Base-by-base conservation (phyloP, 306 rosid species). In the Rosa rugosa region DNA sequence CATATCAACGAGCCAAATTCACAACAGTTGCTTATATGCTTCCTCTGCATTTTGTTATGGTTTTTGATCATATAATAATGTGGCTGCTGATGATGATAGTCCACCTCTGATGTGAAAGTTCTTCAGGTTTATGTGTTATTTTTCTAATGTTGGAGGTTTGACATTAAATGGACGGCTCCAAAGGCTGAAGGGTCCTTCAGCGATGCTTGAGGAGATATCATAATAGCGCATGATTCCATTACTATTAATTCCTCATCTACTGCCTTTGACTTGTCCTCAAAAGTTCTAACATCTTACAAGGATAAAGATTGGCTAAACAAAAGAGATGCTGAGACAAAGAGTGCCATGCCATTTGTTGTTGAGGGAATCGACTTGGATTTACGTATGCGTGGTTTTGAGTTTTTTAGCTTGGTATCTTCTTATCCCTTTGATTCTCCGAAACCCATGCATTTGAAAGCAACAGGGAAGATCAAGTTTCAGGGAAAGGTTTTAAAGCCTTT, bases 161-260 rank as follows among this genome's bases (percentile, higher is more conserved):
- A 95, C 84, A 83, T 95, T 78, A 90, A 88, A 81, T 95, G 99
- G 99, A 90, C 82, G 69, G 99, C 98, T 62, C 90, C 91, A 71
- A 83, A 81, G 72, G 96, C 96, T 9, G 98, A 91, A 84, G 98
- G 98, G 71, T 88, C 99, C 60, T 90, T 95, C 18, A 84, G 85
- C 44, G 93, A 91, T 86, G 97, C 96, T 82, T 91, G 98, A 75
- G 99, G 99, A 90, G 94, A 92, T 80, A 87, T 95, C 84, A 79
- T 91, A 80, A 86, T 95, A 73, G 88, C 96, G 10, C 92, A 91
- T 20, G 91, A 95, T 80, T 88, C 81, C 66, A 63, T 92, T 47
- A 79, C 70, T 50, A 82, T 92, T 79, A 85, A 76, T 85, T 95
- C 97, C 78, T 86, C 99, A 76, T 92, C 99, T 70, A 85, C 87